Evolutionary conservation across 352 stramenopile genomes (phyloP), one percentile per base, ranked within the genome.

Genomic region (Phytophthora syringae): DNA sequence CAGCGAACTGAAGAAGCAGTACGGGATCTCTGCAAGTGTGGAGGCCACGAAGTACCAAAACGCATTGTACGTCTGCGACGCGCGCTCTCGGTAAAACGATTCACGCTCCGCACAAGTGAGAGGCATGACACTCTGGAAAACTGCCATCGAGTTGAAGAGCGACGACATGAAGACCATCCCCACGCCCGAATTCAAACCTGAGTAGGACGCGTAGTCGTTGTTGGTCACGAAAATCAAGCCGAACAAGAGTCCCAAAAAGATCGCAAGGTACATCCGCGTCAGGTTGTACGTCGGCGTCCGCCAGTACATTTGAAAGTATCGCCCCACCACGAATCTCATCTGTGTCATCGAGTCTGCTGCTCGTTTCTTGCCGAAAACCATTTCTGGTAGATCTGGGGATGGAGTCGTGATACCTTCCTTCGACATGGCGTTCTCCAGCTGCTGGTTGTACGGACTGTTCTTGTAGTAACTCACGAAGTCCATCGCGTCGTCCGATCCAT

Each of bases 21-120:
- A 88, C 24, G 81, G 81, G 24, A 90, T 76, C 77, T 98, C 93
- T 18, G 70, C 43, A 9, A 79, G 28, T 25, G 57, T 70, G 22
- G 50, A 62, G n/a, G 84, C 76, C 13, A 94, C 18, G 27, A 73
- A 76, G 58, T 97, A 89, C 45, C 82, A 77, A 18, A 73, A 61
- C 20, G 81, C 60, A 40, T 82, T 74, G 63, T 98, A 98, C 62
- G 94, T 96, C 53, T 86, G 61, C 7, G 85, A 77, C 28, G 83
- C 79, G 13, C 92, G 86, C 63, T 97, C 90, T 5, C 89, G 72
- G 79, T 97, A 97, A 60, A 64, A 64, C 39, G 57, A 77, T 16
- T 47, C 37, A 21, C 55, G 76, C 60, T 97, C 86, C 9, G 77
- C 76, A 57, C 82, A 76, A 45, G 93, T 80, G 1, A 95, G 49